Evolutionary conservation across 257 asterid species (phyloP).

Genomic region (Rhazya stricta): DNA sequence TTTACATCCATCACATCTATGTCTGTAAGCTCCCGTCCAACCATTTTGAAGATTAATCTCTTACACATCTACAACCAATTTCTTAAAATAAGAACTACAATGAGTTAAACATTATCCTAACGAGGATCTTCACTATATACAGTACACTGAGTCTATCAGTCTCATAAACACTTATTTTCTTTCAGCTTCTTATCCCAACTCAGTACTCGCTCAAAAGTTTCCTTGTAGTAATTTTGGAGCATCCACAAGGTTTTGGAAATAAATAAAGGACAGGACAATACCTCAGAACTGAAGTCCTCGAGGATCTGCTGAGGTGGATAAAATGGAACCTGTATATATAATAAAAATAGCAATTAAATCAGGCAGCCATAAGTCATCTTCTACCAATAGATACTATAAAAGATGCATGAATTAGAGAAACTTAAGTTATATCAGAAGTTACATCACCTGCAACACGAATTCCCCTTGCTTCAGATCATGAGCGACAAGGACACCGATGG

Average conservation of each 20-base stretch:
- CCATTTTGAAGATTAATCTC: slow-evolving; percentile 62
- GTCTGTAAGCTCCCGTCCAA: slow-evolving; percentile 84
- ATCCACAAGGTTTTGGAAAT: not conserved
- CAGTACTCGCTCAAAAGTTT: not conserved
- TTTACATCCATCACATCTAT: slow-evolving; percentile 67
- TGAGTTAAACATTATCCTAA: not conserved
- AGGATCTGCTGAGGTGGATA: slow-evolving; percentile 94
- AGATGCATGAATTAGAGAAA: not conserved
- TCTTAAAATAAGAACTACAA: slow-evolving; percentile 19
- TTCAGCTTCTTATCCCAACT: not conserved
- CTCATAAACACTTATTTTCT: not conserved
- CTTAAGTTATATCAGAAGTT: slow-evolving; percentile 1
- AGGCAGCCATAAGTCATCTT: not conserved
- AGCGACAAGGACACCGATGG: slow-evolving; percentile 90
- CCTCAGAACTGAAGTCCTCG: slow-evolving; percentile 69
- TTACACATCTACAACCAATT: slow-evolving; percentile 58
- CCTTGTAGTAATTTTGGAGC: not conserved
- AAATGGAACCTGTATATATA: slow-evolving; percentile 67
- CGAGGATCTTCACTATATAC: not conserved
- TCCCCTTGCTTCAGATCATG: slow-evolving; percentile 91
- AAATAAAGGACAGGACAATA: slow-evolving; percentile 16
- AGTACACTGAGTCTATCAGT: not conserved
- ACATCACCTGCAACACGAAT: slow-evolving; percentile 81
- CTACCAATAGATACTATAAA: not conserved
- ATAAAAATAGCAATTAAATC: slow-evolving; percentile 4